These are phyloP conservation scores for Oryza officinalis DNA, from an alignment of 176 grass and related monocot genomes.

Conservation along the genomic window DNA sequence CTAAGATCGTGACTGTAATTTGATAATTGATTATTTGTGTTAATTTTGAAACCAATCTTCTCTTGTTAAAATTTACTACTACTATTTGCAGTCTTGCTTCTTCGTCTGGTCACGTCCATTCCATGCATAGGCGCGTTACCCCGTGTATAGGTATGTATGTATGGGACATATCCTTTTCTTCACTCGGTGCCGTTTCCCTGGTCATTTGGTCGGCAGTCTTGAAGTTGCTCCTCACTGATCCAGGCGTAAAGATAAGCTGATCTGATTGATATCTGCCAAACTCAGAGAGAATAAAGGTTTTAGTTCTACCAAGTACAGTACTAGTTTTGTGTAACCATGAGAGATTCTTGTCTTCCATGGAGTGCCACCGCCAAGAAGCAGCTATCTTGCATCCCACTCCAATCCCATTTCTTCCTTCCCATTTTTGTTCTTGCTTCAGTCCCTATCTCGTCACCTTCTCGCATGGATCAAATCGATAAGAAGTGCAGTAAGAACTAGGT, in stretches of 20 bases:
- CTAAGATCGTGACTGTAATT: background rate
- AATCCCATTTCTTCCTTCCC: background rate
- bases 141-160: background rate
- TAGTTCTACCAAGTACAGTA: no score
- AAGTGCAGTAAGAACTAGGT: background rate
- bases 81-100: background rate
- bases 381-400: conserved; percentile 2
- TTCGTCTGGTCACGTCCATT: background rate
- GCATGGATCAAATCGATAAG: background rate
- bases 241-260: background rate
- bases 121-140: background rate
- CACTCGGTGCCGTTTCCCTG: background rate
- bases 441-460: background rate
- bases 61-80: background rate
- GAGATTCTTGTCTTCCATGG: conserved; percentile 42
- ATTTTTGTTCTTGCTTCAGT: background rate
- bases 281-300: conserved; percentile 4
- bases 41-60: background rate
- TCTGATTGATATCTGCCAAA: background rate
- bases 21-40: background rate
- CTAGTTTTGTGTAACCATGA: background rate
- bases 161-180: conserved; percentile 47
- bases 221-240: background rate
- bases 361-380: conserved; percentile 36
- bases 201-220: background rate